phyloP scores from a whole-genome alignment of 75 land plant genomes.

The Chamaecyparis obtusa region DNA sequence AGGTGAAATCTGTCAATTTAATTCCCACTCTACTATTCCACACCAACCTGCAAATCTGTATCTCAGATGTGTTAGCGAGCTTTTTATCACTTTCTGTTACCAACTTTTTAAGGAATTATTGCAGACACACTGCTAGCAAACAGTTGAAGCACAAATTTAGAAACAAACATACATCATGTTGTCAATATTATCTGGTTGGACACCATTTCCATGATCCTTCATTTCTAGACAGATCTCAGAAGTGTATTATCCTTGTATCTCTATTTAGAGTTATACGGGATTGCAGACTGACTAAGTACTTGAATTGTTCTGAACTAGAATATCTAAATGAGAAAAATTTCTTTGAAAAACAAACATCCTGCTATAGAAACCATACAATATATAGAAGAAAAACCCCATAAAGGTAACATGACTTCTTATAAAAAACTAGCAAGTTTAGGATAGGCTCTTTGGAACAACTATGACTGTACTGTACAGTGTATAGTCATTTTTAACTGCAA shows the following conservation, averaged over 20 bases:
- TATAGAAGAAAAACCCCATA: background rate
- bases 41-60: too few species aligned
- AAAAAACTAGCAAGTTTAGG: too few species aligned
- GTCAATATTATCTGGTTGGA: background rate
- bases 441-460: background rate
- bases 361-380: background rate
- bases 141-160: background rate
- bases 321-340: too few species aligned
- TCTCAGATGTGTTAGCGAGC: too few species aligned
- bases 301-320: background rate
- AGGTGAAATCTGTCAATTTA: too few species aligned
- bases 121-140: background rate
- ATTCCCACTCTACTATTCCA: too few species aligned
- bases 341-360: background rate
- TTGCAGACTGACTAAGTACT: background rate
- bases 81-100: too few species aligned
- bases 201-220: background rate
- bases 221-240: background rate
- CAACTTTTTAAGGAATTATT: too few species aligned
- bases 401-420: background rate
- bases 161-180: background rate
- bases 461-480: too few species aligned
- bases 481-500: too few species aligned
- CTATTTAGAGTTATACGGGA: background rate
- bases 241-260: background rate